Evolutionary conservation across 2,329 filamentous ascomycete species (phyloP), one percentile per base, ranked within the genome.

Genomic region (Alternaria brassicae): DNA sequence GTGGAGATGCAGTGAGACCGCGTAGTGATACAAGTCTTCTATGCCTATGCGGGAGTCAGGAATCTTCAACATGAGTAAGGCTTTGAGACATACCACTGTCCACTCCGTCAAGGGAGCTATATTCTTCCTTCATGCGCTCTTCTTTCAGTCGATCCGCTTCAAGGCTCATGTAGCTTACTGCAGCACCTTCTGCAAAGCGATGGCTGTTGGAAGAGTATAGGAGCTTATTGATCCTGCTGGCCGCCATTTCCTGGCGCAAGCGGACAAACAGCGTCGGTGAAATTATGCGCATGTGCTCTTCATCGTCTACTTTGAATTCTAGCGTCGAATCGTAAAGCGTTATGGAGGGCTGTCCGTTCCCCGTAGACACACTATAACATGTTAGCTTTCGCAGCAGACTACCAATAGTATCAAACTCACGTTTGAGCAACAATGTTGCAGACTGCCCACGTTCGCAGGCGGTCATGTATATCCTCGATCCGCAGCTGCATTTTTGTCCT

Each of bases 351-450:
- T 93, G 91, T 6, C 91, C 91, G 69, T 93, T 92, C 19, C 91
- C 91, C 4, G 91, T 94, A n/a, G 90, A 91, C 41, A 93, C 87
- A 56, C 88, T 89, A 57, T 9, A 13, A n/a, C 6, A 17, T 32
- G 55, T 65, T 21, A 64, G 62, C 32, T 17, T 34, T 28, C 8
- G 69, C 65, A 58, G 64, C 27, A 27, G 23, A 1, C 3, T 13
- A 15, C 4, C 6, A 6, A 17, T 17, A 15, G 6, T 25, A 25
- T 7, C 40, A 49, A 21, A 68, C 79, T 65, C 80, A 86, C 85
- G 86, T 85, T 68, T 94, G 91, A 21, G 91, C 89, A 32, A 93
- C 91, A 64, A 94, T 90, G 72, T 95, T 95, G 80, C 91, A 92
- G 4, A 92, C 89, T 1, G 91, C 91, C 91, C 91, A 95, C 1